Evolutionary conservation across 129 eudicot genomes (phyloP).

Genomic region (Mikania micrantha): DNA sequence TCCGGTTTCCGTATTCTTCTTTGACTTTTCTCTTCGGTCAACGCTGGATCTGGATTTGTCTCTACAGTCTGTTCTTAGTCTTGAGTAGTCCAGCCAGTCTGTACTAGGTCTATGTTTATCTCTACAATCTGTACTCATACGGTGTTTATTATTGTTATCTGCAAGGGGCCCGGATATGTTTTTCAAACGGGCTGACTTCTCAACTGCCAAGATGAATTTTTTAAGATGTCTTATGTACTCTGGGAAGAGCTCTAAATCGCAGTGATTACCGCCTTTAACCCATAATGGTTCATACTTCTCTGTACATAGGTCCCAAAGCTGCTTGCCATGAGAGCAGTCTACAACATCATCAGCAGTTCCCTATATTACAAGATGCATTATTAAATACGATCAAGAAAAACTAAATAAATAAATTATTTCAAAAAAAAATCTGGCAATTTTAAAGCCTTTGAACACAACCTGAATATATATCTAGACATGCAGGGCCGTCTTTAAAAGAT

Average conservation of each 20-base stretch:
- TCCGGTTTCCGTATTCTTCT: conserved; percentile 47
- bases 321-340: conserved; percentile 88
- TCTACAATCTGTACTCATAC: conserved; percentile 54
- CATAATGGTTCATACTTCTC: conserved; percentile 93
- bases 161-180: conserved; percentile 27
- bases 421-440: too few species aligned
- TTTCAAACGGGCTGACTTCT: conserved; percentile 53
- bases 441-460: neutral
- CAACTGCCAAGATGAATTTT: conserved; percentile 70
- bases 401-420: too few species aligned
- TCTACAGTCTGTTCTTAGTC: conserved; percentile 56
- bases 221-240: conserved; percentile 83
- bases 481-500: too few species aligned
- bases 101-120: conserved; percentile 56
- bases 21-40: conserved; percentile 59
- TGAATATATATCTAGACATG: neutral
- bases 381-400: neutral
- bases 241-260: conserved; percentile 88
- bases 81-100: conserved; percentile 52
- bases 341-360: conserved; percentile 98
- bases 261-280: conserved; percentile 88
- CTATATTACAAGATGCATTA: conserved; percentile 24
- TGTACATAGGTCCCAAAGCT: conserved; percentile 84
- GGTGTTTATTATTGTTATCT: conserved; percentile 43
- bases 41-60: conserved; percentile 54